Conservation (phyloP, 306 rosid species). For the Fragaria iinumae region DNA sequence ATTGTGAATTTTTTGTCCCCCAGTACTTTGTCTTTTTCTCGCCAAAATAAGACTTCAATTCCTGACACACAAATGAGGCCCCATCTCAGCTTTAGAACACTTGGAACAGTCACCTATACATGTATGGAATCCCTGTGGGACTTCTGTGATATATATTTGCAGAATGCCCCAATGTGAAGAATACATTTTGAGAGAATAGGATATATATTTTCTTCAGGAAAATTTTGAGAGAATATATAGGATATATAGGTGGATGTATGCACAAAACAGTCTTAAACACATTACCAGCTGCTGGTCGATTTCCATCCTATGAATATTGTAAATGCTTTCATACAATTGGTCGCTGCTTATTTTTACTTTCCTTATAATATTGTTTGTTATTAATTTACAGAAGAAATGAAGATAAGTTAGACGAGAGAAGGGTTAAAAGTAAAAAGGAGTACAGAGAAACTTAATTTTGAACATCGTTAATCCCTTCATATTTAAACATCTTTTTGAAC, state of each 20-base stretch:
- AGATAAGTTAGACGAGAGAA: neutral
- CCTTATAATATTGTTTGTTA: too few species aligned
- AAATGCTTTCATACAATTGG: neutral
- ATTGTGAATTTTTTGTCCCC: conserved; percentile 20
- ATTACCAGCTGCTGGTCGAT: neutral
- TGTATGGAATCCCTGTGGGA: conserved; percentile 17
- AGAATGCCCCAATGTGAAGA: neutral
- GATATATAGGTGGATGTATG: neutral
- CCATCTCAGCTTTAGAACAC: conserved; percentile 20
- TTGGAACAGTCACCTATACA: neutral
- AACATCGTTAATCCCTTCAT: too few species aligned
- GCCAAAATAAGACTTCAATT: conserved; percentile 28
- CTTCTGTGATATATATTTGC: neutral
- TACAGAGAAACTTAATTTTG: too few species aligned
- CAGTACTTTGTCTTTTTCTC: conserved; percentile 11
- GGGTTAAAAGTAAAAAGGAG: too few species aligned
- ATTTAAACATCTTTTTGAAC: too few species aligned
- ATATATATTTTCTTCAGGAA: neutral
- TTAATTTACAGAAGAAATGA: too few species aligned
- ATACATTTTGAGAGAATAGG: neutral
- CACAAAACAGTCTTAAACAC: too few species aligned
- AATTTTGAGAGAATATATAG: neutral
- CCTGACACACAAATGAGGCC: conserved; percentile 33
- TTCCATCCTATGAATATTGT: neutral
- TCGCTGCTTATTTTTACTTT: too few species aligned